Percentiles rank a stretch among this genome's conserved stretches.
Conservation (phyloP, 495 filamentous ascomycete genomes). For the Polyplosphaeria fusca region DNA sequence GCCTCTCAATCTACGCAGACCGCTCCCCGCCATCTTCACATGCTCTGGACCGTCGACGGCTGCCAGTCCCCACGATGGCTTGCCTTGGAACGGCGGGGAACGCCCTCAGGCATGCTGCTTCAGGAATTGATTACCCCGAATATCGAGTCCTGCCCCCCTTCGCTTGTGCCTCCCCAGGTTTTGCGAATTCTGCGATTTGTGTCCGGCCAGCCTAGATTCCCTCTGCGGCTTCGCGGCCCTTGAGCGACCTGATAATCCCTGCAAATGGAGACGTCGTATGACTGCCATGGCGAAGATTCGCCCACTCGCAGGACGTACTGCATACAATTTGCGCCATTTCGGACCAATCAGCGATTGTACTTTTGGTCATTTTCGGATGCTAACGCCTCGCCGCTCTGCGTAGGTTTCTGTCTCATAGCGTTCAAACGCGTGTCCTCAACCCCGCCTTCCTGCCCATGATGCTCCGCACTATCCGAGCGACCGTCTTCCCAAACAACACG, state of each 20-base stretch:
- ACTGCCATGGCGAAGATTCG: constrained; percentile 9
- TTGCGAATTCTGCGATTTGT: not conserved
- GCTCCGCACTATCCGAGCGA: constrained; percentile 66
- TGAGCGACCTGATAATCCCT: no score
- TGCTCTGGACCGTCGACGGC: not conserved
- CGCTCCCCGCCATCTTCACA: constrained; percentile 7
- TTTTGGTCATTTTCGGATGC: constrained; percentile 15
- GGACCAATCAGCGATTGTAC: constrained; percentile 10
- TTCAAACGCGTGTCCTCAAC: constrained; percentile 63
- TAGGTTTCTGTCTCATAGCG: constrained; percentile 72
- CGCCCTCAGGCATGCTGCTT: constrained; percentile 9
- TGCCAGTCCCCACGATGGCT: not conserved
- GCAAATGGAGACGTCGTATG: constrained; percentile 19
- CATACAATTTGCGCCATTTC: constrained; percentile 22
- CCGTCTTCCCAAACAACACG: constrained; percentile 77
- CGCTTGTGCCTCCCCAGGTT: constrained; percentile 11
- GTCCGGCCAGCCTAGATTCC: not conserved
- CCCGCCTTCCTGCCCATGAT: constrained; percentile 67
- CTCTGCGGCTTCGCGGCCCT: not conserved
- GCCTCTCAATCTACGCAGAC: constrained; percentile 4
- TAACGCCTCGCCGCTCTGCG: constrained; percentile 33
- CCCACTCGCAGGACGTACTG: constrained; percentile 16
- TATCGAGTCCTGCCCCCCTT: not conserved
- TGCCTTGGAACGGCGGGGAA: not conserved
- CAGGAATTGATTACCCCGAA: not conserved